phyloP scores from a whole-genome alignment of 1,284 basidiomycete species.

The Leccinum ponderosum region DNA sequence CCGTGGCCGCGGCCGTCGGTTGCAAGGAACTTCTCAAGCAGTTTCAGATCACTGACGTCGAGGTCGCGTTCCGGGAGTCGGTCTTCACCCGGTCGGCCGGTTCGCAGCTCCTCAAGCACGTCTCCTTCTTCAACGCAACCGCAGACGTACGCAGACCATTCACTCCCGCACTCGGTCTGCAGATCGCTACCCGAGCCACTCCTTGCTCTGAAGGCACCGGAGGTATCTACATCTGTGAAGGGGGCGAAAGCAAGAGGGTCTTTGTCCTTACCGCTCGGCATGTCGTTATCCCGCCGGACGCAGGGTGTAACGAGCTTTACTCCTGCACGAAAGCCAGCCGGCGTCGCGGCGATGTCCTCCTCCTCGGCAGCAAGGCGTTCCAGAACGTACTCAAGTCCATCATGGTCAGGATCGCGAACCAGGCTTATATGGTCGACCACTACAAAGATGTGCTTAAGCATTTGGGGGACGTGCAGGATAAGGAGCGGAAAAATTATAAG shows the following conservation, averaged over 20 bases:
- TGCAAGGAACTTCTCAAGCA: neutral
- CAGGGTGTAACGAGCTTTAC: too few relatives aligned
- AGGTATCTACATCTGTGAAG: neutral
- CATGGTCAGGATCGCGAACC: neutral
- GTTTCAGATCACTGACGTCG: neutral
- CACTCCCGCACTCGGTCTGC: neutral
- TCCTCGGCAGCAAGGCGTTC: neutral
- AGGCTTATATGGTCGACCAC: neutral
- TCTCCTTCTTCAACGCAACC: neutral
- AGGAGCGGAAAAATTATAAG: neutral
- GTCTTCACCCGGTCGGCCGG: neutral
- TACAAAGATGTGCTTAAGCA: neutral
- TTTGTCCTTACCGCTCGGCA: too few relatives aligned
- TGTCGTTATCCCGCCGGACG: too few relatives aligned
- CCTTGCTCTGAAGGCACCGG: neutral
- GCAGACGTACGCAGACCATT: neutral
- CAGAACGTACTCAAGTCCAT: neutral
- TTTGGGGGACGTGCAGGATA: neutral
- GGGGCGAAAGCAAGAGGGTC: neutral
- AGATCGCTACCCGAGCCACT: neutral
- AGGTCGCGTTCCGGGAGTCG: neutral
- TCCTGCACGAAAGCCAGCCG: too few relatives aligned
- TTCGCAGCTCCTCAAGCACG: neutral
- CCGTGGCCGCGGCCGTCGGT: neutral
- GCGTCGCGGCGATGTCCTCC: neutral